Percentiles rank a stretch among this genome's conserved stretches.
Conservation (phyloP, 208 protist genomes). For the Trypanosoma platydactyli region DNA sequence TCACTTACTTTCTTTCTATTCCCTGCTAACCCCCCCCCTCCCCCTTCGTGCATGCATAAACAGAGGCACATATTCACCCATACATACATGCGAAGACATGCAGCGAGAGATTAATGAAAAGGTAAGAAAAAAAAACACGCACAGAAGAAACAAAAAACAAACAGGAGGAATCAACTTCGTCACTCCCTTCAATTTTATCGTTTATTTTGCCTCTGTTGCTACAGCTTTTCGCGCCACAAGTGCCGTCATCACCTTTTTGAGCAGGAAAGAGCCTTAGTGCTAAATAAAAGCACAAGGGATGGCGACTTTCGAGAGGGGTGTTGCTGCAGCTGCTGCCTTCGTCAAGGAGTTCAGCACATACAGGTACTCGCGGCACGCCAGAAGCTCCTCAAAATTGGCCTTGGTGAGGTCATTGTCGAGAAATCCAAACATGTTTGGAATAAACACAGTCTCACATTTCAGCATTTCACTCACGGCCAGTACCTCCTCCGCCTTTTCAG, state of each 20-base stretch:
- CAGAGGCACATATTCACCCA: background rate
- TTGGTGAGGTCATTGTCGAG: slow-evolving; percentile 81
- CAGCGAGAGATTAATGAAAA: background rate
- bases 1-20: background rate
- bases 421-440: slow-evolving; percentile 77
- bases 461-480: slow-evolving; percentile 54
- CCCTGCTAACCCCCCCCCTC: background rate
- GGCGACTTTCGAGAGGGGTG: slow-evolving; percentile 55
- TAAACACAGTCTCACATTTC: slow-evolving; percentile 53
- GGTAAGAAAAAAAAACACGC: background rate
- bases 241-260: background rate
- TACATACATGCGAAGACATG: background rate
- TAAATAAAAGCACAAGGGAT: slow-evolving; percentile 59
- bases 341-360: slow-evolving; percentile 42
- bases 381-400: slow-evolving; percentile 75
- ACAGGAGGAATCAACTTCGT: background rate
- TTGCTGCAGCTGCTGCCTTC: slow-evolving; percentile 34
- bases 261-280: background rate
- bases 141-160: background rate
- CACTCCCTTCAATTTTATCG: slow-evolving; percentile 6
- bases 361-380: slow-evolving; percentile 52
- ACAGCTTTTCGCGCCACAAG: background rate
- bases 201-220: background rate
- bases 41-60: background rate
- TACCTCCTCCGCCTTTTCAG: slow-evolving; percentile 66